Evolutionary conservation across 768 basidiomycete species (phyloP), one percentile per base, ranked within the genome.

Genomic region (Leccinum truebloodii): DNA sequence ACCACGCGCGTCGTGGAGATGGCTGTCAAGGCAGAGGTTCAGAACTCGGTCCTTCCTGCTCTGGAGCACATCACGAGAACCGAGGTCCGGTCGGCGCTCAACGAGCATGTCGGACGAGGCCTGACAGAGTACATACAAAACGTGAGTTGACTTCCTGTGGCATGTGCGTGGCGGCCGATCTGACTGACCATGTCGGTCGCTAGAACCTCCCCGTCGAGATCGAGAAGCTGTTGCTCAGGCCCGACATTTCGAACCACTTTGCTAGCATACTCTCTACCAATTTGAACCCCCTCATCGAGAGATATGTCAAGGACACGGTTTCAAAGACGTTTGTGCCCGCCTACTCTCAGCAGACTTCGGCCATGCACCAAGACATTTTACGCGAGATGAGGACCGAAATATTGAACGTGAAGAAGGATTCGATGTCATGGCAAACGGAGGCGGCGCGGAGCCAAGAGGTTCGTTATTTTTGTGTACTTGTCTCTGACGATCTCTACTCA

Each of bases 1-100:
- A 94, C 92, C 12, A 92, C 91, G 10, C 84, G 91, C 13, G 90
- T 94, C 52, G 93, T 95, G 49, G 93, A 95, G 77, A 83, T 89
- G 81, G 93, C 92, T 14, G 89, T 94, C 69, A 93, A 92, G 78
- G 80, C 78, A 55, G 92, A 94, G 71, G 88, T 94, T 16, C 91
- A 91, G 71, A 88, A 81, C 67, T 92, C 90, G 0, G 90, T 95
- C 13, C 78, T 94, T 20, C 93, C 93, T 4, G 84, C 91, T 8
- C 79, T 95, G 35, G 91, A 93, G 72, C 86, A 77, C 57, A 91
- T 94, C 71, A 94, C 91, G 9, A 89, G 86, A 75, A 85, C 75
- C 54, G 92, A 94, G 73, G 89, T 95, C 57, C 88, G 87, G 73
- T 75, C 83, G 5, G 90, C 89, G 12, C 79, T 94, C 62, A 89